Evolutionary conservation across 2,329 filamentous ascomycete genomes (phyloP), one percentile per base, ranked within the genome.

Genomic region (Lecanicillium sp.): DNA sequence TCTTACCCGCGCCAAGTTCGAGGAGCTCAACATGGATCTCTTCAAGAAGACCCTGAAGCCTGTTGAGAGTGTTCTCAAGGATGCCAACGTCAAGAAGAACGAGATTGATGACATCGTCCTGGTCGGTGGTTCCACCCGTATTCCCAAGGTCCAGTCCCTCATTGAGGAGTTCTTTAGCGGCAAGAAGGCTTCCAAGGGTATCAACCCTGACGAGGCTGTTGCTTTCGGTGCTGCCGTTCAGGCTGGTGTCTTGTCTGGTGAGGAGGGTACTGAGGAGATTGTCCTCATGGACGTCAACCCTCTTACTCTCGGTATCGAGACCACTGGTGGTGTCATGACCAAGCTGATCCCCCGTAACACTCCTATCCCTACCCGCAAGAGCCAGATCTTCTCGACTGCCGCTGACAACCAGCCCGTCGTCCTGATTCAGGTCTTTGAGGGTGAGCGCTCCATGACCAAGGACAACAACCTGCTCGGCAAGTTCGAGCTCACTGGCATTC

Each of bases 1-100:
- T 47, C 79, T 98, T 38, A 95, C 90, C 64, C 86, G 90, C 55
- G 92, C 92, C 75, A 96, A 96, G 78, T 96, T 98, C 58, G 92
- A 98, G 72, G 90, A 96, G 71, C 79, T 96, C 56, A 96, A 96
- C 84, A 89, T 89, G 54, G 90, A 96, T 58, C 82, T 96, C 46
- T 96, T 96, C 83, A 95, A 95, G 83, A 94, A 92, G 79, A 96
- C 92, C 43, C 79, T 96, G 51, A 95, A 95, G 80, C 90, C 92
- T 42, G 92, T 96, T 51, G 88, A 96, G 73, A 89, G 95, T 77
- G 92, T 96, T 51, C 78, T 98, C 60, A 94, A 95, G 75, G 92
- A 96, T 54, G 88, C 89, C 63, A 95, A 95, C 76, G 76, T 95
- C 56, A 90, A 90, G 81, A 96, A 95, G 83, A 70, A 68, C 46